Evolutionary conservation across 1,139 yeast species (phyloP), one percentile per base, ranked within the genome.

Genomic region (Hyphopichia khmerensis): DNA sequence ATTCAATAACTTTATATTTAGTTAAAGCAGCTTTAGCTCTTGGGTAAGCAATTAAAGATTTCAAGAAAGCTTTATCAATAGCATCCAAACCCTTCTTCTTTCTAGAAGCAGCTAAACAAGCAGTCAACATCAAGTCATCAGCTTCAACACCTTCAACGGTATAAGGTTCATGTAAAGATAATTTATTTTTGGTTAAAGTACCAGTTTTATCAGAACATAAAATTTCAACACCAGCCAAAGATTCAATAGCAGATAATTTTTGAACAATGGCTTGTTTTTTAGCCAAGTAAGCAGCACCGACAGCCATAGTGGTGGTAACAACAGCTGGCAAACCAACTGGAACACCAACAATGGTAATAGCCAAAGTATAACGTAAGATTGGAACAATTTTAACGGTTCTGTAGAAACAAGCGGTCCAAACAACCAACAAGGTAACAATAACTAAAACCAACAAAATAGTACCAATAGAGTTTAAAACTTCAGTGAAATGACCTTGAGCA

Each of bases 241-340:
- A 90, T 80, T 91, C 98, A 75, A 91, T 91, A 57, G 98, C 98
- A 72, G 96, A 88, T 66, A 91, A 82, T 75, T 91, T 91, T 79
- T 91, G 97, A 60, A 91, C 98, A 80, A 91, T 91, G 61, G 97
- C 98, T 79, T 90, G 90, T 77, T 90, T 90, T 83, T 90, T 90
- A 64, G 98, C 98, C 67, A 91, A 82, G 88, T 90, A 90, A 67
- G 97, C 97, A 69, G 98, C 98, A 83, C 97, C 97, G 72, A 91
- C 98, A 73, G 98, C 98, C 95, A 91, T 89, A 71, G 98, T 91
- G 64, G 97, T 91, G 79, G 98, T 91, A 61, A 91, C 96, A 67
- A 91, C 98, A 71, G 96, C 98, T 72, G 98, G 98, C 69, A 91
- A 84, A 87, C 98, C 98, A 63, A 91, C 99, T 74, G 99, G 99